These are phyloP conservation scores for Coemansia sp. DNA, from an alignment of 192 early-diverging fungal species.

Conservation along the genomic window DNA sequence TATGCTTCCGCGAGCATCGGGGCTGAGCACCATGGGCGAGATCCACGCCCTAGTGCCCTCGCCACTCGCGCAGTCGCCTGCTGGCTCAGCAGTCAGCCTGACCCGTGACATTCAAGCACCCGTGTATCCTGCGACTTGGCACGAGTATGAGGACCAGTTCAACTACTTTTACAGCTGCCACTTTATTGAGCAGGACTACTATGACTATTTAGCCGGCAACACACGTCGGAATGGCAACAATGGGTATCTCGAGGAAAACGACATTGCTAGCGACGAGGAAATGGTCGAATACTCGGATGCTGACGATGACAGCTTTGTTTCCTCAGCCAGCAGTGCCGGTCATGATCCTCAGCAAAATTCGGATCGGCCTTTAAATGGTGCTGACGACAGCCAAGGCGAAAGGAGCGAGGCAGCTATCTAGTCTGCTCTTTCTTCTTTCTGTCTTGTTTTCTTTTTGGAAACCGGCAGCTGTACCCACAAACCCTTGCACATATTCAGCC, in stretches of 20 bases:
- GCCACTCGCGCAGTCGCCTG: conserved; percentile 10
- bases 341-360: neutral
- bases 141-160: conserved; percentile 52
- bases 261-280: conserved; percentile 2
- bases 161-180: conserved; percentile 53
- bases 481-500: neutral
- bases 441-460: neutral
- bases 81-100: conserved; percentile 12
- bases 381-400: neutral
- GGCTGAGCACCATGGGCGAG: conserved; percentile 50
- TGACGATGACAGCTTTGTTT: neutral
- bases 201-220: conserved; percentile 31
- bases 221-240: conserved; percentile 5
- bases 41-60: conserved; percentile 35
- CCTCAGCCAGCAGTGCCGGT: neutral
- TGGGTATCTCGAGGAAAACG: neutral
- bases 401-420: neutral
- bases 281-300: conserved; percentile 2
- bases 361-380: neutral
- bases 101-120: conserved; percentile 17
- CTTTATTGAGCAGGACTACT: conserved; percentile 51
- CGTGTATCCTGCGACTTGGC: conserved; percentile 43
- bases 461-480: neutral
- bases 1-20: conserved; percentile 44
- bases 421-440: neutral